Percentiles rank a stretch among this genome's conserved stretches.
Conservation (phyloP, 2,329 filamentous ascomycete genomes). For the Diaporthe longicolla region DNA sequence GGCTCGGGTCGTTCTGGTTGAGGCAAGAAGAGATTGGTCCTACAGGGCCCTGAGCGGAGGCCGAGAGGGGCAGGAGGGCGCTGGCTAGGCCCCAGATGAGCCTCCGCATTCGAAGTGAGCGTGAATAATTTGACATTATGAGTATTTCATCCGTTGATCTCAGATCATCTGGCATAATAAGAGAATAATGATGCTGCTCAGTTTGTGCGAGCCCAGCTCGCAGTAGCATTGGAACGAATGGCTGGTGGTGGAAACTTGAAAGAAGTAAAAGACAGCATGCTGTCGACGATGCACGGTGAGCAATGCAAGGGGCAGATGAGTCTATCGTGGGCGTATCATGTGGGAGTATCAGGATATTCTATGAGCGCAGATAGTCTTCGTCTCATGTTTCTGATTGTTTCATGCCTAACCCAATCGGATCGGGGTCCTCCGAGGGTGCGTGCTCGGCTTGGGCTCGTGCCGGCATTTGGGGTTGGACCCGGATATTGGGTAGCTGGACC, state of each 20-base stretch:
- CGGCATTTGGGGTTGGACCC: conserved; percentile 15
- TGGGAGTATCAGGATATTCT: conserved; percentile 15
- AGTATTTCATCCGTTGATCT: neutral
- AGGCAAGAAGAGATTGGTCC: conserved; percentile 21
- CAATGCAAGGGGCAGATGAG: conserved; percentile 7
- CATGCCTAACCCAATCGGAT: conserved; percentile 19
- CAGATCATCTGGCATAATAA: neutral
- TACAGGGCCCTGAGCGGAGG: conserved; percentile 1
- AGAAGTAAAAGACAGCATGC: conserved; percentile 2
- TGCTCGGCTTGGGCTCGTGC: conserved; percentile 23
- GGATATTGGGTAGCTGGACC: neutral
- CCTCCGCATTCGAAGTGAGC: neutral
- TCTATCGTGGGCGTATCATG: conserved; percentile 25
- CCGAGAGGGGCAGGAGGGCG: neutral
- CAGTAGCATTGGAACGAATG: neutral
- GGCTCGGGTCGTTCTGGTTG: conserved; percentile 31
- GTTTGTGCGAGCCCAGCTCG: neutral
- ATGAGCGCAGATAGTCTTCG: conserved; percentile 19
- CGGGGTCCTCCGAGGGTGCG: conserved; percentile 8
- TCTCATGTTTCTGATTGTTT: conserved; percentile 25
- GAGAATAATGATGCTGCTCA: neutral
- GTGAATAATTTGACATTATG: conserved; percentile 11
- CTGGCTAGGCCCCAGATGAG: neutral
- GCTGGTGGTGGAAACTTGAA: neutral
- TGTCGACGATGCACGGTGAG: conserved; percentile 5